These are phyloP conservation scores for Fusarium goolgardi DNA, from an alignment of 2,329 filamentous ascomycete genomes.

Conservation along the genomic window DNA sequence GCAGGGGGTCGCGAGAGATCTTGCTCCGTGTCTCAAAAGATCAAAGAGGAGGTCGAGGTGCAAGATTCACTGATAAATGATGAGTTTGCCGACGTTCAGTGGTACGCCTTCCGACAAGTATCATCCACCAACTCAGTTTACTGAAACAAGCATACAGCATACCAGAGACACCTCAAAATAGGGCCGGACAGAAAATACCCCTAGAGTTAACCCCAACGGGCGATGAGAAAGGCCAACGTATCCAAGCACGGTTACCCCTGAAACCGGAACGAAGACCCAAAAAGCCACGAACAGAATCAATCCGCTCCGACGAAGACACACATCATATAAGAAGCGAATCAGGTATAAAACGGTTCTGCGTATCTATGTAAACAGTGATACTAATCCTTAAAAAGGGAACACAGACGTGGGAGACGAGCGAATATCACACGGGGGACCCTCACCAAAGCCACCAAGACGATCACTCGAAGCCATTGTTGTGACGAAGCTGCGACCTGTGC, in stretches of 20 bases:
- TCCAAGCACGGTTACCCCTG: background rate
- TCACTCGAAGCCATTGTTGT: too few species aligned
- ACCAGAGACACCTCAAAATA: constrained; percentile 33
- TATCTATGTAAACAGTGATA: background rate
- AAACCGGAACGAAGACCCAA: constrained; percentile 1
- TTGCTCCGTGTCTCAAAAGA: background rate
- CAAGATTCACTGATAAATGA: constrained; percentile 27
- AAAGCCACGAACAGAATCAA: constrained; percentile 36
- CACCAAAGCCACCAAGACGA: background rate
- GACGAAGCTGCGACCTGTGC: constrained; percentile 44
- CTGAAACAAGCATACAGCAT: constrained; percentile 29
- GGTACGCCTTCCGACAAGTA: constrained; percentile 13
- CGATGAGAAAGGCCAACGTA: background rate
- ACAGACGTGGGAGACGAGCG: background rate
- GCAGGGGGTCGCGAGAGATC: background rate
- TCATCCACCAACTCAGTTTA: fast-evolving
- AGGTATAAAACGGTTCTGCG: background rate
- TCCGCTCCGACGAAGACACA: constrained; percentile 19
- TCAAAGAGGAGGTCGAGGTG: background rate
- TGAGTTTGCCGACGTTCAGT: constrained; percentile 28
- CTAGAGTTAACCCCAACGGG: background rate
- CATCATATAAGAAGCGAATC: background rate
- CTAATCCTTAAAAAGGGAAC: constrained; percentile 1
- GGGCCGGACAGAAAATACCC: too few species aligned
- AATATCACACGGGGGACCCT: background rate